Conservation (phyloP, 2,329 filamentous ascomycete genomes). For the Tolypocladium nubicola region DNA sequence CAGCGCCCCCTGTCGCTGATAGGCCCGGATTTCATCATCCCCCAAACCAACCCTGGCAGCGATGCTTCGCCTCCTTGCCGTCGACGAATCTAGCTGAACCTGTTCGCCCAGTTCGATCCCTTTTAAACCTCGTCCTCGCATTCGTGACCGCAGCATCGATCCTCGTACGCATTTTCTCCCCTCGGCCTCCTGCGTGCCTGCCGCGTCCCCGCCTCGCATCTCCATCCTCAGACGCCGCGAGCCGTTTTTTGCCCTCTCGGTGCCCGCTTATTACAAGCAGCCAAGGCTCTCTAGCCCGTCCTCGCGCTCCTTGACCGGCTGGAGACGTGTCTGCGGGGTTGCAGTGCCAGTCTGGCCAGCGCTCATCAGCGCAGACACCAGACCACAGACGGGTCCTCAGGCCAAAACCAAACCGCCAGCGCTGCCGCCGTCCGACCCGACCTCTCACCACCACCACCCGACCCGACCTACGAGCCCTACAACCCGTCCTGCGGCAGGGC, state of each 20-base stretch:
- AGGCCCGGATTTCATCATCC: background rate
- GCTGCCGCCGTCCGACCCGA: background rate
- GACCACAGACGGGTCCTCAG: background rate
- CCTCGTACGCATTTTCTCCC: background rate
- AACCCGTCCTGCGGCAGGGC: background rate
- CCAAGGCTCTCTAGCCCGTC: background rate
- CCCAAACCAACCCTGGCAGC: background rate
- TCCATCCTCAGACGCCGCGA: background rate
- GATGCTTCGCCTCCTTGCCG: constrained; percentile 7
- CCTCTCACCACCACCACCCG: background rate
- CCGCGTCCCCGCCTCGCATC: background rate
- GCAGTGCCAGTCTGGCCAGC: background rate
- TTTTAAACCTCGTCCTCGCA: background rate
- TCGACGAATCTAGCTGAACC: background rate
- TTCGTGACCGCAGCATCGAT: background rate
- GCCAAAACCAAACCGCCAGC: background rate
- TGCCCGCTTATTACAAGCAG: background rate
- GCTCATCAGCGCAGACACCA: background rate
- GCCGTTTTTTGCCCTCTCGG: constrained; percentile 6
- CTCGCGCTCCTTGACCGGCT: background rate
- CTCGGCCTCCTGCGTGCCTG: background rate
- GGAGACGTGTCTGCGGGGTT: constrained; percentile 14
- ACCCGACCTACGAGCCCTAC: background rate
- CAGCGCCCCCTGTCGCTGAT: background rate
- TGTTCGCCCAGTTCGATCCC: background rate